Percentiles rank a stretch among this genome's conserved stretches.
Evolutionary conservation across 345 rosid genomes (phyloP).

Genomic region (Eutrema yunnanense): DNA sequence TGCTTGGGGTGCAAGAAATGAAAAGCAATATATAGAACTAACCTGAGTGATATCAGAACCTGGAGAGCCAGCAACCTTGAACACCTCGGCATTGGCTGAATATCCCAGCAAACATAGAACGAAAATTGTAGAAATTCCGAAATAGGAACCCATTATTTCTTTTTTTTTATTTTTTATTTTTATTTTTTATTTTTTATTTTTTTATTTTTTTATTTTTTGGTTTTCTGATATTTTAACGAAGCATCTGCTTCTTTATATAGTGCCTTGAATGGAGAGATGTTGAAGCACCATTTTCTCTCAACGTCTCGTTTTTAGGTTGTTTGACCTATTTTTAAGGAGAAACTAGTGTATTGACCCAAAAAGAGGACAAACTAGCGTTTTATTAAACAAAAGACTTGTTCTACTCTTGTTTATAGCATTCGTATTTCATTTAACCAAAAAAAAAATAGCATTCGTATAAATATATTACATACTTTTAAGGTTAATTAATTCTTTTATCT

Average conservation of each 20-base stretch:
- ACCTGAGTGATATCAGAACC: constrained; percentile 30
- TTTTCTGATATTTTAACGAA: background rate
- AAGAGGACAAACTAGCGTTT: background rate
- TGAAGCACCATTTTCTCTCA: background rate
- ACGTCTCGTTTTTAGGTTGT: constrained; percentile 9
- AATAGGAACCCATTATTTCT: constrained; percentile 10
- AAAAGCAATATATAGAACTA: background rate
- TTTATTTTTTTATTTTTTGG: background rate
- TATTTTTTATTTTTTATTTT: background rate
- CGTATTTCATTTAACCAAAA: background rate
- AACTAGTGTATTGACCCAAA: background rate
- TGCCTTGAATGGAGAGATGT: background rate
- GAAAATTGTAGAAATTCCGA: background rate
- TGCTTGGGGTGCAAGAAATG: background rate
- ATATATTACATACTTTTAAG: background rate
- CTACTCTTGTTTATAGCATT: background rate
- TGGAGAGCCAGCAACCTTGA: background rate
- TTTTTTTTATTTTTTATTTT: too few species aligned
- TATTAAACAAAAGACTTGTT: background rate
- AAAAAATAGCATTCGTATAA: too few species aligned
- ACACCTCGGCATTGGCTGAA: constrained; percentile 26
- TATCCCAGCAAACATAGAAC: constrained; percentile 15
- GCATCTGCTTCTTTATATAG: constrained; percentile 6
- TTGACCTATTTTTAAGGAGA: background rate
- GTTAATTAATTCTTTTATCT: too few species aligned